Base-by-base conservation (phyloP, 192 early-diverging fungal species). In the Umbelopsis ramanniana region DNA sequence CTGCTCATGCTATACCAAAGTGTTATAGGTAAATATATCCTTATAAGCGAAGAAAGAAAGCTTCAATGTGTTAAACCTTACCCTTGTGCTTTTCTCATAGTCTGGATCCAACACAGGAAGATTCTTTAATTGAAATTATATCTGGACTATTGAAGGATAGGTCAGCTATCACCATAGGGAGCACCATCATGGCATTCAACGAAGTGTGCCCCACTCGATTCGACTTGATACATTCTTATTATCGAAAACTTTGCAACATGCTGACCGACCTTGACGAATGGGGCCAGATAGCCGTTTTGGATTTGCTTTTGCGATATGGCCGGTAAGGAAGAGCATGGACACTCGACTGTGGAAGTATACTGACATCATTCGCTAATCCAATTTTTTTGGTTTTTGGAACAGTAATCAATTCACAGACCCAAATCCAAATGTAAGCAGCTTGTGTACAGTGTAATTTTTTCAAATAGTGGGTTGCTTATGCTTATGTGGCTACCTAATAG, bases 181-280 rank as follows among this genome's bases (percentile, higher is more conserved):
- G 90, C 45, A 94, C 93, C 5, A 82, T 96, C 35, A 87, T 88
- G 72, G 93, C 93, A n/a, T 94, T 96, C 76, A 88, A 89, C 50
- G 87, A 90, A 47, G 89, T 97, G 14, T 96, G 96, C 72, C 96
- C 96, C 9, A 89, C 90, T 46, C 77, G 91, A 60, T 85, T 93
- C 68, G 94, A 94, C 55, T 71, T 96, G 63, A 92, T 98, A 35
- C 98, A 99, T 77, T 82, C 80, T 35, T 93, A 95, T 73, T 99
- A 88, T 80, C 87, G 94, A 52, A 94, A 97, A 47, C 84, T 96
- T 68, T 98, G 96, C 75, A 78, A 79, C 45, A 83, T 95, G 88
- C 79, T 99, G 24, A 77, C 87, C 15, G 96, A 97, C 35, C 87
- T 93, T 46, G 97, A 99, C 83, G 94, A 98, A 78, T 99, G 98